These are phyloP conservation scores for Draba incana DNA, from an alignment of 345 rosid genomes.

Conservation along the genomic window DNA sequence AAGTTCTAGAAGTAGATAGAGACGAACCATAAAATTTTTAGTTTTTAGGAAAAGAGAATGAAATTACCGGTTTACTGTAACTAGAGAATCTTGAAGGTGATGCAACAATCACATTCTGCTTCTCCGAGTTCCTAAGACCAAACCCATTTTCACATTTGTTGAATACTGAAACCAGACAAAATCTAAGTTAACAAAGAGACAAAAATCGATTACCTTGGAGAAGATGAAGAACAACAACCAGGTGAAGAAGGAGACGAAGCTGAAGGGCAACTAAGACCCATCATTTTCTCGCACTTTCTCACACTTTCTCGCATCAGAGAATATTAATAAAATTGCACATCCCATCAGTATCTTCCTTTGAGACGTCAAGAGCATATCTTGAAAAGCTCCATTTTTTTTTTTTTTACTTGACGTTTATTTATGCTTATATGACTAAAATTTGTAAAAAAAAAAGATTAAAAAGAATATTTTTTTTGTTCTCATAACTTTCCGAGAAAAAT, in stretches of 20 bases:
- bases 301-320: slow-evolving; percentile 19
- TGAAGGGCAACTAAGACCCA: slow-evolving; percentile 36
- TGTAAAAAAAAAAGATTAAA: background rate
- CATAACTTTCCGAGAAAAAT: slow-evolving; percentile 32
- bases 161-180: background rate
- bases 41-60: slow-evolving; percentile 17
- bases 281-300: slow-evolving; percentile 38
- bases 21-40: slow-evolving; percentile 25
- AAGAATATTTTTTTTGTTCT: background rate
- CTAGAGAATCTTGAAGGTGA: slow-evolving; percentile 41
- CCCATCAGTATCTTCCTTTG: slow-evolving; percentile 35
- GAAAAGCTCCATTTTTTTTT: slow-evolving; percentile 39
- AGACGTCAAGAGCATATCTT: slow-evolving; percentile 37
- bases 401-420: slow-evolving; percentile 23
- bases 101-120: slow-evolving; percentile 37
- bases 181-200: slow-evolving; percentile 27
- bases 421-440: slow-evolving; percentile 25
- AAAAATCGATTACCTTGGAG: slow-evolving; percentile 26
- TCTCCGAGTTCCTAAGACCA: slow-evolving; percentile 32
- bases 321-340: slow-evolving; percentile 14
- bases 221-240: slow-evolving; percentile 38
- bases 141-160: background rate
- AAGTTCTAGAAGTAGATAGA: slow-evolving; percentile 22
- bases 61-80: slow-evolving; percentile 32
- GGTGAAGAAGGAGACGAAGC: slow-evolving; percentile 26